Evolutionary conservation across 306 rosid genomes (phyloP), one percentile per base, ranked within the genome.

Genomic region (Hippophae gyantsensis): DNA sequence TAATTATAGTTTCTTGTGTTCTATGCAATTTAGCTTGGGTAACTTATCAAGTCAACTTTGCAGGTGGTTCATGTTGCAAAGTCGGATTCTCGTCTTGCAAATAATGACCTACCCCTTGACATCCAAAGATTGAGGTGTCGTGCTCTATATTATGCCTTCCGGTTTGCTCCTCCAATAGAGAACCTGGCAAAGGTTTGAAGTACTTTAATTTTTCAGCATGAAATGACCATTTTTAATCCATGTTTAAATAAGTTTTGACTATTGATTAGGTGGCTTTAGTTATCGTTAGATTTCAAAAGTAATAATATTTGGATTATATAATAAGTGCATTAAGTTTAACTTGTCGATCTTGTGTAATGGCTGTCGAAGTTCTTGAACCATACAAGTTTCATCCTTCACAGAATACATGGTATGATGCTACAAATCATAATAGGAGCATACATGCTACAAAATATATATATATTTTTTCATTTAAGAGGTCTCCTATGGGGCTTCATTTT

Each of bases 41-140:
- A 48, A 46, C 65, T 70, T 60, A 64, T 72, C 43, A 67, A 65
- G 68, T 73, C 51, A 18, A 64, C 69, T 73, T 43, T 74, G 57
- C 76, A 89, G 95, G 95, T 89, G 67, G 71, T 89, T 72, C 95
- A 86, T 75, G 94, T 89, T 65, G 86, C 90, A 43, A 89, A 89
- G 67, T 89, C 97, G 27, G 97, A 86, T 76, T 86, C 97, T 65
- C 84, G 97, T 51, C 92, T 89, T 62, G 97, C 95, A 61, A 89
- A 89, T 81, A 89, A 89, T 65, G 86, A 84, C 63, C 87, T 89
- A 67, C 90, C 94, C 58, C 67, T 84, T 60, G 97, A 89, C 64
- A 73, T 86, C 54, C 97, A 89, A 80, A 84, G 88, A 70, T 78
- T 89, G 76, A 82, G 97, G 85, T 89, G 97, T 27, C 93, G 95